Base-by-base conservation (phyloP, 305 asterid genomes). In the Vinca major region DNA sequence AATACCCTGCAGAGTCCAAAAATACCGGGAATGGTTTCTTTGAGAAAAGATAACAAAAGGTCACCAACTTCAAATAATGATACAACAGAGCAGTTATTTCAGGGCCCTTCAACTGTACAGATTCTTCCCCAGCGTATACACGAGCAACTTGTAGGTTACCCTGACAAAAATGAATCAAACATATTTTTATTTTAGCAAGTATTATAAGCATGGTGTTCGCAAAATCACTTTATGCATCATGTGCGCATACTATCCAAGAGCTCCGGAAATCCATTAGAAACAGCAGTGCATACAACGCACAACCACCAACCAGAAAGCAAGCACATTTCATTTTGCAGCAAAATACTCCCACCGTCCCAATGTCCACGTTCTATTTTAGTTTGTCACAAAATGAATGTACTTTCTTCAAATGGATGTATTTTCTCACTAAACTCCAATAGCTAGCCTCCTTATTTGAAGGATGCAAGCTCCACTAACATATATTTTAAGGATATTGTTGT, bases 71-170 rank as follows among this genome's bases (percentile, higher is more conserved):
- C 78, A 88, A 77, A 79, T 82, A 87, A 78, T 87, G 80, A 81
- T 86, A 78, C 76, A 91, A 73, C 73, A 79, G 83, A 52, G 78
- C 82, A 70, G 86, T 76, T 68, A 89, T 87, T 54, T 91, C 88
- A 45, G 81, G 78, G 62, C 95, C 97, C 77, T 81, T 84, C 77
- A 91, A 80, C 68, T 75, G 89, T 70, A 80, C 75, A 74, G 89
- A 80, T 67, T 79, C 79, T 80, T 89, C 91, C 2, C 92, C 96
- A 60, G 86, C 96, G 75, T 86, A 91, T 52, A 91, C 86, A 83
- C 92, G 84, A 62, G 96, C 96, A 74, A 91, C 95, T 74, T 85
- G 91, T 77, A 84, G 70, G 80, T 87, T 86, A 45, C 90, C 97
- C 97, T 91, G 94, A 81, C 73, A 76, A 57, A 82, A 60, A 69